Base-by-base conservation (phyloP, 2,329 filamentous ascomycete species). In the Cercospora zeae-maydis region DNA sequence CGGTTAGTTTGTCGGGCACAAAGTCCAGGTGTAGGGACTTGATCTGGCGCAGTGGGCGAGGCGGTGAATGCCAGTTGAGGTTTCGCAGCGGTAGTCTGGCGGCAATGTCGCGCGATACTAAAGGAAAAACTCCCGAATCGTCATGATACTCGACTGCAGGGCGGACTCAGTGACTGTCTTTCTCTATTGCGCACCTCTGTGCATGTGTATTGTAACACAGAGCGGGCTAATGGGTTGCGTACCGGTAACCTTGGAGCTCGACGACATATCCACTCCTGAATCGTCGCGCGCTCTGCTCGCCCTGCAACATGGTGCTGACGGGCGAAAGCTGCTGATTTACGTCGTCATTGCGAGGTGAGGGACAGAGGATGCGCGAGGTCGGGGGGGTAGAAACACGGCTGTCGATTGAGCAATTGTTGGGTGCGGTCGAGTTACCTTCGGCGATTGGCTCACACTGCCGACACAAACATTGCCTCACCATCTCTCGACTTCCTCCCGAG, bases 61-160 rank as follows among this genome's bases (percentile, higher is more conserved):
- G 89, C 65, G 96, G 91, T 13, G 95, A 96, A 76, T 98, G 96
- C 95, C 95, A 99, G 74, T 98, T 92, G 51, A 99, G 86, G 73
- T 98, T 96, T 67, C 88, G 89, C 37, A 99, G 83, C 34, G 95
- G 95, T 0, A 98, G 83, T 59, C 91, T 89, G 45, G 89, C 83
- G 42, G 90, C 82, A 62, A 99, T 82, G 62, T 93, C 87, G 2
- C 91, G 86, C 10, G 89, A 88, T 47, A 98, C 81, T 58, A 93
- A 84, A 63, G 91, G 87, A 78, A 93, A 98, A 67, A 98, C 85
- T 72, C 90, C 88, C 75, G 91, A 90, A 58, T 95, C 93, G 79
- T 99, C 95, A 80, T 90, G 92, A 80, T 96, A 99, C 82, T 98
- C 93, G 80, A 97, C 92, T 96, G 72, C 30, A 49, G 30, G n/a